Evolutionary conservation across 139 green algal genomes (phyloP).

Genomic region (Edaphochlamys debaryana): DNA sequence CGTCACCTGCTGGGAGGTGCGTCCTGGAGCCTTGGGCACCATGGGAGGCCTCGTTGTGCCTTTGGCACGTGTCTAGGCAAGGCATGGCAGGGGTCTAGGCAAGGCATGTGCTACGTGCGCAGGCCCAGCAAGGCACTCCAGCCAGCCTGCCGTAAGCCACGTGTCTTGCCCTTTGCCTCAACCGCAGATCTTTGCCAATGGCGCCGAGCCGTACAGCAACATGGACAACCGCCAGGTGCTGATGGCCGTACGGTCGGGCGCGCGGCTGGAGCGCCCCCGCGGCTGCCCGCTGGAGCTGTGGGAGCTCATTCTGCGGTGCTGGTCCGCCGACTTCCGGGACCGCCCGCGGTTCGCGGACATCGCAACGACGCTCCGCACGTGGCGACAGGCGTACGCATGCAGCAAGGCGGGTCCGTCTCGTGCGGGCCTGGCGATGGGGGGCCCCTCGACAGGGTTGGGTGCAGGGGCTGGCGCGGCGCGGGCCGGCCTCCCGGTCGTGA

Average conservation of each 20-base stretch:
- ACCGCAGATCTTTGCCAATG: conserved; percentile 60
- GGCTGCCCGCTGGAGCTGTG: conserved; percentile 61
- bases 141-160: too few relatives aligned
- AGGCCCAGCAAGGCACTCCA: too few relatives aligned
- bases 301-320: conserved; percentile 59
- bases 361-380: conserved; percentile 1
- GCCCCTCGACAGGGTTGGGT: neutral
- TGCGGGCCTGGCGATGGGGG: too few relatives aligned
- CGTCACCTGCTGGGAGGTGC: conserved; percentile 64
- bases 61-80: too few relatives aligned
- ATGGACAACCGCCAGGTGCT: neutral
- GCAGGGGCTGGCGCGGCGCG: too few relatives aligned
- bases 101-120: too few relatives aligned
- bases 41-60: too few relatives aligned
- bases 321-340: conserved; percentile 24
- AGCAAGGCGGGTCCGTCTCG: neutral
- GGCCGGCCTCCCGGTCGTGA: neutral
- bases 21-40: neutral
- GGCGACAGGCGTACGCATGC: conserved; percentile 12
- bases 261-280: conserved; percentile 39
- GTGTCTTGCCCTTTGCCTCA: too few relatives aligned
- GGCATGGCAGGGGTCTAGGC: too few relatives aligned
- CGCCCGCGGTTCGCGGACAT: conserved; percentile 55
- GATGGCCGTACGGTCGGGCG: conserved; percentile 1
- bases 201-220: conserved; percentile 53